Evolutionary conservation across 306 rosid genomes (phyloP), one percentile per base, ranked within the genome.

Genomic region (Dryas octopetala): DNA sequence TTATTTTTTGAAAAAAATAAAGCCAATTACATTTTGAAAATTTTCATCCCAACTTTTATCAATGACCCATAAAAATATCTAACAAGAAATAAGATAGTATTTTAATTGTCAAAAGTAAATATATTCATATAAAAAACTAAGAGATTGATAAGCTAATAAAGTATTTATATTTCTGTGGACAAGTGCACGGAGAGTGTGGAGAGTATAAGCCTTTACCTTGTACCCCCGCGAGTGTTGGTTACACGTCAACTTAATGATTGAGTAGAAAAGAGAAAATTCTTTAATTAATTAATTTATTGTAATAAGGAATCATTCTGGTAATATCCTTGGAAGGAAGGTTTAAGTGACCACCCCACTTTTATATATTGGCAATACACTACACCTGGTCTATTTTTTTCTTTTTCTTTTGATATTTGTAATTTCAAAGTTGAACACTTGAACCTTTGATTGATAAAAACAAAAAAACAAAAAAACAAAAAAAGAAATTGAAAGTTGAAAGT

Each of bases 291-390:
- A 38, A 46, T 17, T 60, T n/a, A 73, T 17, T 44, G 14, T 4
- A 45, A 49, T 38, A 50, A 3, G 55, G 79, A 76, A 66, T 75
- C 23, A 52, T 75, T 44, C 59, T 9, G 13, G 19, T 75, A 55
- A 54, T 75, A 75, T 75, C 2, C 79, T 26, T 14, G 17, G 11
- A 3, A 5, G 0, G 5, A 9, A 13, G 5, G 48, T 38, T 62
- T 4, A 60, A 9, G 15, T 54, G 41, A 71, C 51, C 1, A 41
- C n/a, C n/a, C 53, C 64, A 9, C 23, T 2, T 2, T n/a, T 2
- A 17, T 53, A 32, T 32, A 32, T 28, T 54, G 75, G n/a, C 75
- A 40, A 38, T 54, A 16, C n/a, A 55, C 23, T 19, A 19, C 19
- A 19, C 62, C 17, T 32, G 38, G 38, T 32, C 38, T 2, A 0